Conservation (phyloP, 805 yeast species). For the Ogataea glucozyma region DNA sequence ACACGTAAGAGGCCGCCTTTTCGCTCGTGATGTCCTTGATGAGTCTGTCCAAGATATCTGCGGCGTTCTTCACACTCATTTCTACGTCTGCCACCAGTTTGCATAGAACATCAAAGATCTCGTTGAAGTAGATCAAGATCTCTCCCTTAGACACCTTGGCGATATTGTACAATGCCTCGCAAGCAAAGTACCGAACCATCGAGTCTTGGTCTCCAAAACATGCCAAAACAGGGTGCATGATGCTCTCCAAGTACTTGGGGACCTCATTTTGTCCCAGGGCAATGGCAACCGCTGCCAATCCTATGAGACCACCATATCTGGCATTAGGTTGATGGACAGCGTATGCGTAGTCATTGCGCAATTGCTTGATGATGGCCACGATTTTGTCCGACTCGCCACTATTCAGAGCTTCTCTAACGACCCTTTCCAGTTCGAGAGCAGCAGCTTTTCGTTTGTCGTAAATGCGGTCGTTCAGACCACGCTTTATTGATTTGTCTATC, state of each 20-base stretch:
- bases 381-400: constrained; percentile 62
- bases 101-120: constrained; percentile 90
- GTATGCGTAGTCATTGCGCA: constrained; percentile 76
- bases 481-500: constrained; percentile 60
- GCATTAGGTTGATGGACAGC: constrained; percentile 84
- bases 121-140: constrained; percentile 86
- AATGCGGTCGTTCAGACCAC: constrained; percentile 70
- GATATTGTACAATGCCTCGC: constrained; percentile 92
- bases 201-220: constrained; percentile 97
- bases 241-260: constrained; percentile 77
- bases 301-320: constrained; percentile 93
- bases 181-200: constrained; percentile 94
- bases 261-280: constrained; percentile 86
- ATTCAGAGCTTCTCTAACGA: constrained; percentile 67
- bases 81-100: constrained; percentile 89
- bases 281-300: constrained; percentile 92
- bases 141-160: constrained; percentile 98
- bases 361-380: constrained; percentile 65
- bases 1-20: constrained; percentile 84
- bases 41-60: constrained; percentile 85
- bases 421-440: constrained; percentile 74
- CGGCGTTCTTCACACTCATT: constrained; percentile 90
- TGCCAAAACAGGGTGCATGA: constrained; percentile 89
- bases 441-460: constrained; percentile 79
- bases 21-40: constrained; percentile 95